phyloP scores from a whole-genome alignment of 106 monocot species.

The Allium sativum region DNA sequence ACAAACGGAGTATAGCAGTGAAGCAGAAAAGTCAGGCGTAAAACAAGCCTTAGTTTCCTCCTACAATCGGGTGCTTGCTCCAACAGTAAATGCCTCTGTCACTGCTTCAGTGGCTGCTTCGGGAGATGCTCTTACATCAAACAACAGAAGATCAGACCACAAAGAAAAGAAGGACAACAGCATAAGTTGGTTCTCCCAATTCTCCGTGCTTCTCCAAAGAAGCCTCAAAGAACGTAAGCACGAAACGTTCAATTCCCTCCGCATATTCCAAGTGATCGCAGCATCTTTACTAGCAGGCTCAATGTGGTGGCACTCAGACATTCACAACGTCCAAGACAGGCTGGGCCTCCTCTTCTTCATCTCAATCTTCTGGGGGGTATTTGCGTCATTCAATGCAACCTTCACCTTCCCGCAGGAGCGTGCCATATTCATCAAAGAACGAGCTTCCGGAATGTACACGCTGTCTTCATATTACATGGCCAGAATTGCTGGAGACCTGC shows the following conservation, averaged over 20 bases:
- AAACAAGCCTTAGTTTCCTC: conserved; percentile 49
- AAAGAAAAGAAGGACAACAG: conserved; percentile 14
- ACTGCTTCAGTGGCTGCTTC: conserved; percentile 10
- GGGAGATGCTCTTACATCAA: conserved; percentile 10
- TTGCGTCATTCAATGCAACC: conserved; percentile 77
- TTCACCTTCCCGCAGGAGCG: conserved; percentile 92
- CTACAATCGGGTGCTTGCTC: conserved; percentile 51
- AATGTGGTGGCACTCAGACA: conserved; percentile 86
- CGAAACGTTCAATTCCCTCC: conserved; percentile 79
- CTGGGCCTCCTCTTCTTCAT: conserved; percentile 98
- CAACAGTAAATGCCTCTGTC: conserved; percentile 33
- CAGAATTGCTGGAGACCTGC: conserved; percentile 63
- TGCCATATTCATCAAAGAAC: conserved; percentile 61
- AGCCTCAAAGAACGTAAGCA: conserved; percentile 84
- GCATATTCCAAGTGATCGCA: conserved; percentile 64
- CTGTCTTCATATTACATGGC: conserved; percentile 85
- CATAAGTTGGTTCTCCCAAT: conserved; percentile 71
- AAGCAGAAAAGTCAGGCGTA: conserved; percentile 37
- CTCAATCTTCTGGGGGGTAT: conserved; percentile 94
- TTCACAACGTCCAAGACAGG: conserved; percentile 49
- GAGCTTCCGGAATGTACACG: conserved; percentile 73
- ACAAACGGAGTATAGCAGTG: conserved; percentile 9
- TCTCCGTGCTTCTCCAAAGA: conserved; percentile 63
- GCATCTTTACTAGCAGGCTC: conserved; percentile 55
- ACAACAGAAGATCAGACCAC: not conserved